Conservation (phyloP, 345 rosid genomes). For the Citrus reticulata region DNA sequence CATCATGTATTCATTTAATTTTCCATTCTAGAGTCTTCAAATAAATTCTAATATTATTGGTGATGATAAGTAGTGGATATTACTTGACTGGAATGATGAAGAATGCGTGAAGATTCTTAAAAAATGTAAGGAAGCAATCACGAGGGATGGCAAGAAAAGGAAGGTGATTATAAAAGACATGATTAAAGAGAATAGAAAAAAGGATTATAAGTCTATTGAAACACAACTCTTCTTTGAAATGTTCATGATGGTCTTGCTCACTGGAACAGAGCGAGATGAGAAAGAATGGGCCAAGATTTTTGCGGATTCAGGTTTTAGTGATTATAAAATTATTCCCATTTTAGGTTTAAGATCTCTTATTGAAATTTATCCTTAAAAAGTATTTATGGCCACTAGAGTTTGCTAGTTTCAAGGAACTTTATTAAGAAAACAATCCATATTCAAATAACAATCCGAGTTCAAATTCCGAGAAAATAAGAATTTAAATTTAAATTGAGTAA, state of each 20-base stretch:
- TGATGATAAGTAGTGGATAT: background rate
- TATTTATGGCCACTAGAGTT: too few relatives aligned
- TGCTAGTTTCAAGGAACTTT: too few relatives aligned
- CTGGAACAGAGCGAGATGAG: conserved; percentile 34
- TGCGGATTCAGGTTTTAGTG: conserved; percentile 28
- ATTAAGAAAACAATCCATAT: too few relatives aligned
- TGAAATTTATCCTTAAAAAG: conserved; percentile 42
- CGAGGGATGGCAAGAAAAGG: background rate
- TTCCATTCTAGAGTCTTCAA: background rate
- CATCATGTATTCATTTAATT: too few relatives aligned
- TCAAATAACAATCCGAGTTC: too few relatives aligned
- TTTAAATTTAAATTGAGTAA: too few relatives aligned
- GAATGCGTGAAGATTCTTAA: conserved; percentile 1
- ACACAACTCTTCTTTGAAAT: conserved; percentile 38
- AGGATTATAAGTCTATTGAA: conserved; percentile 13
- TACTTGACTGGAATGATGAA: conserved; percentile 3
- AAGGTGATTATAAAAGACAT: conserved; percentile 19
- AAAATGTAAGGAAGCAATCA: background rate
- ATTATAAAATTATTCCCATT: conserved; percentile 32
- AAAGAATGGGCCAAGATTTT: conserved; percentile 44
- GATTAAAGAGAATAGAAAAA: background rate
- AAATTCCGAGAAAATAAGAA: too few relatives aligned
- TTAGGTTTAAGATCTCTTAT: conserved; percentile 45
- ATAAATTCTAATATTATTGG: background rate
- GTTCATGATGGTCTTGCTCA: conserved; percentile 26